phyloP scores from a whole-genome alignment of 495 filamentous ascomycete species.

The Amniculicola lignicola region DNA sequence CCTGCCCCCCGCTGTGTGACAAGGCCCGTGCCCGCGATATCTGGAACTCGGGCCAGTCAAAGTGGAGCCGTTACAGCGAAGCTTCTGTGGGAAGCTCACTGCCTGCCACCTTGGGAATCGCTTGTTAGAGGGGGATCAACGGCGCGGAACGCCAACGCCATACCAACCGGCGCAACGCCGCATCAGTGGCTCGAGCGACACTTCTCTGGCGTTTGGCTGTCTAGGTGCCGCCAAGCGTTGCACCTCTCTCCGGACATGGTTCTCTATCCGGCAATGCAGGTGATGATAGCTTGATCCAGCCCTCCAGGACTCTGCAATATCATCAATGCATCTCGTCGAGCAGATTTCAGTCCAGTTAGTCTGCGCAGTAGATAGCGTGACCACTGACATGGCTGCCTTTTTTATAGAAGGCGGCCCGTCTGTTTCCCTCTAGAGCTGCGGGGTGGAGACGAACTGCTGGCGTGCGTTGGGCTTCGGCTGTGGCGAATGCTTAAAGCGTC shows the following conservation, averaged over 20 bases:
- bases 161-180: no score
- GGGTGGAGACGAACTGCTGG: slow-evolving; percentile 7
- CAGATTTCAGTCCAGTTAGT: no score
- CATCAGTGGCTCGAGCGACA: no score
- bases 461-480: slow-evolving; percentile 14
- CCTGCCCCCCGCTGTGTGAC: no score
- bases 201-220: no score
- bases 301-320: not conserved
- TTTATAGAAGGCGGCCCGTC: no score
- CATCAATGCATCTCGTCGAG: slow-evolving; percentile 9
- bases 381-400: no score
- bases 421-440: not conserved
- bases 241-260: slow-evolving; percentile 1
- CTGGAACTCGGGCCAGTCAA: slow-evolving; percentile 4
- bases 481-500: slow-evolving; percentile 13
- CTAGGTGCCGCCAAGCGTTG: not conserved
- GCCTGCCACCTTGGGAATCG: slow-evolving; percentile 4
- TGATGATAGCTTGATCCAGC: slow-evolving; percentile 7
- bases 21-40: slow-evolving; percentile 3
- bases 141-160: not conserved
- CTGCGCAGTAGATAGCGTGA: no score
- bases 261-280: slow-evolving; percentile 9
- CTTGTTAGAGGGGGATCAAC: slow-evolving; percentile 1
- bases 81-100: slow-evolving; percentile 9
- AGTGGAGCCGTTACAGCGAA: slow-evolving; percentile 9